phyloP scores from a whole-genome alignment of 352 stramenopile genomes.

The Phytophthora kernoviae region DNA sequence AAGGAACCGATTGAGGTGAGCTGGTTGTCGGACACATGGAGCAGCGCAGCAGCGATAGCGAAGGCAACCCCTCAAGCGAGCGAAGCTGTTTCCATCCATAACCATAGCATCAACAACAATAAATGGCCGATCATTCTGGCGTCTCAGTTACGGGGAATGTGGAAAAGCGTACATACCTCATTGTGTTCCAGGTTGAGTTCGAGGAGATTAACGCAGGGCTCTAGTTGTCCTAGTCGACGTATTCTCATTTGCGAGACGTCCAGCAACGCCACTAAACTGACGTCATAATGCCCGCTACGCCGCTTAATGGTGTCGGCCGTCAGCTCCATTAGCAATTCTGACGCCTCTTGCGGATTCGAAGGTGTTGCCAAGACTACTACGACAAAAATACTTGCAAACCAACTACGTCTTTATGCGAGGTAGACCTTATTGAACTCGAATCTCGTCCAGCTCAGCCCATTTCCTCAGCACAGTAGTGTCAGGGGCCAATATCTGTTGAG shows the following conservation, averaged over 20 bases:
- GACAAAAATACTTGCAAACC: conserved; percentile 12
- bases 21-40: conserved; percentile 58
- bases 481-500: no score
- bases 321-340: conserved; percentile 52
- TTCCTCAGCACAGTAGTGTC: no score
- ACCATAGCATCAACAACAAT: background rate
- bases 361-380: background rate
- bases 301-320: conserved; percentile 69
- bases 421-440: no score
- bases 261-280: conserved; percentile 66
- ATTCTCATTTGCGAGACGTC: conserved; percentile 61
- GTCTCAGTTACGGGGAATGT: no score
- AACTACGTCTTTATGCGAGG: no score
- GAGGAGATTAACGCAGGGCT: conserved; percentile 53
- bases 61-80: conserved; percentile 49
- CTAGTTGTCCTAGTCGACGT: conserved; percentile 37
- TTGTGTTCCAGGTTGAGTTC: conserved; percentile 68
- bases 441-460: no score
- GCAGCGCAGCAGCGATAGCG: conserved; percentile 43
- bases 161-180: conserved; percentile 49
- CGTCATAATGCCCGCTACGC: conserved; percentile 77
- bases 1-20: conserved; percentile 50
- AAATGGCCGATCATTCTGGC: no score
- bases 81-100: conserved; percentile 34
- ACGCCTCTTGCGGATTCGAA: background rate